Percentiles rank a stretch among this genome's conserved stretches.
These are phyloP conservation scores for Penstemon eatonii DNA, from an alignment of 257 asterid genomes.

Conservation along the genomic window DNA sequence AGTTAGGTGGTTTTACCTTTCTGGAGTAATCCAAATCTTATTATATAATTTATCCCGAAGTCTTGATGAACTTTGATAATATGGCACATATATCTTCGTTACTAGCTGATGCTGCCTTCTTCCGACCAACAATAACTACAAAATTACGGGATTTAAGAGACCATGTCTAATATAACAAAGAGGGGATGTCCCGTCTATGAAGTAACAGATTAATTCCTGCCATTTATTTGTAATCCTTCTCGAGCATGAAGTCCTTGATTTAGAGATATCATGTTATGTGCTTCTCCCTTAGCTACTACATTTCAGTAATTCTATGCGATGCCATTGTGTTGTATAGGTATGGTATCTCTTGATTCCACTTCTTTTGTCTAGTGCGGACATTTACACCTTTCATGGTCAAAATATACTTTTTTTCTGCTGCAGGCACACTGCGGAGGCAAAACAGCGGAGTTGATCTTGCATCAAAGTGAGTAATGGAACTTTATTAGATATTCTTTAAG, in stretches of 20 bases:
- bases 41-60: too few species aligned
- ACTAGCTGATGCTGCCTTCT: too few species aligned
- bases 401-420: constrained; percentile 25
- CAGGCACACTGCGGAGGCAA: constrained; percentile 71
- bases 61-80: too few species aligned
- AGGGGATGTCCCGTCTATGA: too few species aligned
- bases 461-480: constrained; percentile 43
- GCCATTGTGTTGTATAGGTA: too few species aligned
- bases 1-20: neutral
- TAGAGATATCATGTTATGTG: neutral
- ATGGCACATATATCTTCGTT: too few species aligned
- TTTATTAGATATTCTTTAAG: constrained; percentile 11
- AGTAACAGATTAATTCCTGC: neutral
- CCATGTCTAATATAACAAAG: too few species aligned
- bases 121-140: too few species aligned
- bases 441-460: constrained; percentile 67
- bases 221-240: neutral
- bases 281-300: constrained; percentile 1
- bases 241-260: neutral
- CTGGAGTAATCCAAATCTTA: too few species aligned
- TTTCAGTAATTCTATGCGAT: too few species aligned
- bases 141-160: too few species aligned
- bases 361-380: neutral
- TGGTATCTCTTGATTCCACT: too few species aligned
- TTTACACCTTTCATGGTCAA: neutral